A percentile compares a stretch with the other conserved stretches of the same genome.
Conservation (phyloP, 371 early-diverging fungal species). For the Gilbertella persicaria region DNA sequence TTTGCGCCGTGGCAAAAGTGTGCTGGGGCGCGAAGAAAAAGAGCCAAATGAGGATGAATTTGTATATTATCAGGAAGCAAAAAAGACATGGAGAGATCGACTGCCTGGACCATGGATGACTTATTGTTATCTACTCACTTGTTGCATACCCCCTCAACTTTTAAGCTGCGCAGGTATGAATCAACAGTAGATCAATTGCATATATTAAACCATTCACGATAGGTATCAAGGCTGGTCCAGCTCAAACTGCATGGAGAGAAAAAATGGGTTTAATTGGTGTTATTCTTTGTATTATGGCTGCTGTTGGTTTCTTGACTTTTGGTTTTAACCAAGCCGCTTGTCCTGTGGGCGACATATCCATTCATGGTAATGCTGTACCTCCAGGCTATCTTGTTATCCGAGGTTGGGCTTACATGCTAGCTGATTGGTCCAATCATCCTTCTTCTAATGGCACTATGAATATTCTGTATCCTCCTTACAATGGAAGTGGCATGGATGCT, state of each 20-base stretch:
- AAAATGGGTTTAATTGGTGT: constrained; percentile 77
- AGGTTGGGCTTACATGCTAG: constrained; percentile 58
- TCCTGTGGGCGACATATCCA: constrained; percentile 30
- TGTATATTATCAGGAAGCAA: constrained; percentile 8
- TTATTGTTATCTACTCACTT: constrained; percentile 52
- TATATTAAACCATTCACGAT: not conserved
- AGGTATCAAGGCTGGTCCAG: constrained; percentile 49
- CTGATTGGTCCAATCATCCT: constrained; percentile 55
- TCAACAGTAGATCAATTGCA: not conserved
- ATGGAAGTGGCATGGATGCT: constrained; percentile 64
- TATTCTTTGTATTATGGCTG: constrained; percentile 51
- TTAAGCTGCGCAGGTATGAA: constrained; percentile 11
- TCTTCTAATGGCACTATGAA: constrained; percentile 42
- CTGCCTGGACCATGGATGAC: constrained; percentile 41
- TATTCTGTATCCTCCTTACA: constrained; percentile 57
- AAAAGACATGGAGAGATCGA: constrained; percentile 1
- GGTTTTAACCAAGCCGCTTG: constrained; percentile 60
- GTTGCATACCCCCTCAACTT: constrained; percentile 44
- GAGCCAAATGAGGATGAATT: constrained; percentile 9
- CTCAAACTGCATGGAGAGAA: constrained; percentile 84
- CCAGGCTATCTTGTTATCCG: constrained; percentile 48
- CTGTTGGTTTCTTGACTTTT: constrained; percentile 62
- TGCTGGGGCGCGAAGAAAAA: constrained; percentile 35
- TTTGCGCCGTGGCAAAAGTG: constrained; percentile 35
- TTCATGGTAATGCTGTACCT: constrained; percentile 35